phyloP scores from a whole-genome alignment of 805 yeast species.

The Cyberlindnera japonica region DNA sequence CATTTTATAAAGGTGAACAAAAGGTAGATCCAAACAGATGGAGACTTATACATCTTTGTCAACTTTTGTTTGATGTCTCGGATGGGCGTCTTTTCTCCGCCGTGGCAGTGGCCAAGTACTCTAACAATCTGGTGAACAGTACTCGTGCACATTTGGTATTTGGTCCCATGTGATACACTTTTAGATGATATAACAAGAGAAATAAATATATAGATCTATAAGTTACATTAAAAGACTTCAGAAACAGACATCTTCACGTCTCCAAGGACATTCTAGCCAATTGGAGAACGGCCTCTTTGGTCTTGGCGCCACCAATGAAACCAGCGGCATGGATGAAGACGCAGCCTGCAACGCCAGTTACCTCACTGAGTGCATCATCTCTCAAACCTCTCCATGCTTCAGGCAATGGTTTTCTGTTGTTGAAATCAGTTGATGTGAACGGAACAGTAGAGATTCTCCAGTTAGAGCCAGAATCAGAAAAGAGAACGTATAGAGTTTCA shows the following conservation, averaged over 20 bases:
- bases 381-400: conserved; percentile 94
- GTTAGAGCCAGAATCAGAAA: conserved; percentile 62
- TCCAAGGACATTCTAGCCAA: conserved; percentile 54
- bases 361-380: conserved; percentile 72
- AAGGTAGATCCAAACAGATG: not conserved
- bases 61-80: not conserved
- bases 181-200: too few species aligned
- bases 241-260: too few species aligned
- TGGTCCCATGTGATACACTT: too few species aligned
- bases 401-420: conserved; percentile 82
- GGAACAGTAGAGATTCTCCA: conserved; percentile 95
- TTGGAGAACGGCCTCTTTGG: conserved; percentile 71
- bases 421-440: conserved; percentile 72
- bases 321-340: conserved; percentile 95
- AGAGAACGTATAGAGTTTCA: conserved; percentile 69
- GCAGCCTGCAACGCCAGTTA: conserved; percentile 81
- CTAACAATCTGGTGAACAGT: not conserved
- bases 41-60: not conserved
- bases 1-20: not conserved
- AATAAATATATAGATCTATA: too few species aligned
- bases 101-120: not conserved
- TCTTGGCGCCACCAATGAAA: conserved; percentile 90
- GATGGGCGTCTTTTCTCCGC: not conserved
- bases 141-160: not conserved
- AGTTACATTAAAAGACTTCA: too few species aligned